Percentiles rank a stretch among this genome's conserved stretches.
These are phyloP conservation scores for Fusarium proliferatum DNA, from an alignment of 2,329 filamentous ascomycete species.

Conservation along the genomic window DNA sequence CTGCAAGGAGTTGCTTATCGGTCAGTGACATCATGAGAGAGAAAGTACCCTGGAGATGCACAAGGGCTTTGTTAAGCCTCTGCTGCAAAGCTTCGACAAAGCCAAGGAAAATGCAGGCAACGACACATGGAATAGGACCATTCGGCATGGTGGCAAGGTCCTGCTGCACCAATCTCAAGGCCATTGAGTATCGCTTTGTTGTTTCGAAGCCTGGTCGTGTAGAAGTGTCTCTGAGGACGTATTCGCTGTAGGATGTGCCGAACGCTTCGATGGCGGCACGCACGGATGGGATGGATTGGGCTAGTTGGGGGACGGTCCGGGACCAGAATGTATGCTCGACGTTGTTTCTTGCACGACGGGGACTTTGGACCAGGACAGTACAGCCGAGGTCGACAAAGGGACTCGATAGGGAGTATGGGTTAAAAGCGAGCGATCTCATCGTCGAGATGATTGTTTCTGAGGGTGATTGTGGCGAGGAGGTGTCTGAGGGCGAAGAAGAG, in stretches of 20 bases:
- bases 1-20: not conserved
- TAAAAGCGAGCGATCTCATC: not conserved
- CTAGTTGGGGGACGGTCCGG: constrained; percentile 23
- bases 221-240: constrained; percentile 6
- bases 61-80: constrained; percentile 1
- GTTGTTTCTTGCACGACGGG: constrained; percentile 24
- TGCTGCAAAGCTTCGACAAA: constrained; percentile 26
- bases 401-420: not conserved
- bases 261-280: constrained; percentile 32
- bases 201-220: not conserved
- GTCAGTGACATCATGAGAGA: constrained; percentile 20
- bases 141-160: constrained; percentile 24
- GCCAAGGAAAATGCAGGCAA: constrained; percentile 34
- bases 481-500: not conserved
- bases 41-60: constrained; percentile 28
- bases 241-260: constrained; percentile 30
- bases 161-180: constrained; percentile 24
- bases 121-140: constrained; percentile 21
- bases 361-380: constrained; percentile 17
- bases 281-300: constrained; percentile 26
- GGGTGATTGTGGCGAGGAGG: not conserved
- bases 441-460: not conserved
- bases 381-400: constrained; percentile 25
- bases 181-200: constrained; percentile 16
- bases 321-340: constrained; percentile 36